Percentiles rank a stretch among this genome's conserved stretches.
Evolutionary conservation across 1,284 basidiomycete genomes (phyloP).

Genomic region (Mycena citricolor): DNA sequence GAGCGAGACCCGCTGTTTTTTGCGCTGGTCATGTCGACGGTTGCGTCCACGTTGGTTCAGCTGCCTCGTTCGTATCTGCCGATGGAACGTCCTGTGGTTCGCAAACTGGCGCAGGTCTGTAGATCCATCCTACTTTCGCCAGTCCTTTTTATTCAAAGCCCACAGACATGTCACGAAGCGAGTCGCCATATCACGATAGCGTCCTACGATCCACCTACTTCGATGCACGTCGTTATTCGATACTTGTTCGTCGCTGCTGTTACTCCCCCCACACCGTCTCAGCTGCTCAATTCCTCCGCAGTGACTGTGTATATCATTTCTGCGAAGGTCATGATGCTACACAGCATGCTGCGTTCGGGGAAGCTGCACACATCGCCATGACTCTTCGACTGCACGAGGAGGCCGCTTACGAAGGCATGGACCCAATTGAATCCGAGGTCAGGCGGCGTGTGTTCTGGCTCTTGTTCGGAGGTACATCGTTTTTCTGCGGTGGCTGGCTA

Average conservation of each 20-base stretch:
- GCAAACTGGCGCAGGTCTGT: constrained; percentile 64
- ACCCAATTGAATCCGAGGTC: constrained; percentile 83
- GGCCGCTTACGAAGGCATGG: constrained; percentile 72
- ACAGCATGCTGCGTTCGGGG: constrained; percentile 81
- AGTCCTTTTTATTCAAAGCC: constrained; percentile 6
- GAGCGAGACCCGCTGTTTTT: constrained; percentile 86
- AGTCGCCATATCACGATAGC: constrained; percentile 76
- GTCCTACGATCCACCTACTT: constrained; percentile 79
- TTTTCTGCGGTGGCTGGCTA: constrained; percentile 8
- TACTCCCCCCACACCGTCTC: constrained; percentile 9
- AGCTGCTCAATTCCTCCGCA: constrained; percentile 32
- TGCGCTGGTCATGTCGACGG: constrained; percentile 81
- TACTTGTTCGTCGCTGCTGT: constrained; percentile 64
- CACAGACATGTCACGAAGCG: constrained; percentile 73
- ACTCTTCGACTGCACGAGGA: constrained; percentile 84
- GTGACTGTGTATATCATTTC: constrained; percentile 81
- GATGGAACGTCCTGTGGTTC: constrained; percentile 74
- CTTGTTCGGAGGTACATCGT: constrained; percentile 69
- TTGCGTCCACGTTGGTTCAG: constrained; percentile 81
- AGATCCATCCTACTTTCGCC: background rate
- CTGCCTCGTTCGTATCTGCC: constrained; percentile 79
- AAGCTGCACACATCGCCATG: constrained; percentile 78
- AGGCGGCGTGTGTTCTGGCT: constrained; percentile 83
- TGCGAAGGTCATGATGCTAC: constrained; percentile 85
- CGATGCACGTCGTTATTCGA: constrained; percentile 77